Evolutionary conservation across 2,329 filamentous ascomycete species (phyloP).

Genomic region (Fusarium goolgardi): DNA sequence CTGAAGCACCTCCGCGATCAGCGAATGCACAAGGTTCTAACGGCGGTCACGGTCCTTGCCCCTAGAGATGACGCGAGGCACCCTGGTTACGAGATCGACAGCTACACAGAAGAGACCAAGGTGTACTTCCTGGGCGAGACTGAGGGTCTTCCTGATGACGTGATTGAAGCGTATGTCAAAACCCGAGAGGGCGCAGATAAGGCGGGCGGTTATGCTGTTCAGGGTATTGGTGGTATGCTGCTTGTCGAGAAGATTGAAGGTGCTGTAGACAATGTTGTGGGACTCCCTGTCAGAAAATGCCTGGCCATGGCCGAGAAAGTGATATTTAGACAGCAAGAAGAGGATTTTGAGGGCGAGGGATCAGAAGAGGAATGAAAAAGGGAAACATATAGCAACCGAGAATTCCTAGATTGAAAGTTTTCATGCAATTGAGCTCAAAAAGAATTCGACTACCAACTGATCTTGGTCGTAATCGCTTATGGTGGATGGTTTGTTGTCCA

Average conservation of each 20-base stretch:
- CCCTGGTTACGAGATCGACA: constrained; percentile 87
- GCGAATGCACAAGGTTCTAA: constrained; percentile 83
- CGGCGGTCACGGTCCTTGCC: constrained; percentile 84
- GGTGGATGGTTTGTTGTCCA: background rate
- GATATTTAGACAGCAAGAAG: constrained; percentile 78
- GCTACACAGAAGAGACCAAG: constrained; percentile 87
- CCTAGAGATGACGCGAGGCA: constrained; percentile 82
- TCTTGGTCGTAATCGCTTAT: background rate
- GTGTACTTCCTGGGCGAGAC: constrained; percentile 82
- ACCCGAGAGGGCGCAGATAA: constrained; percentile 96
- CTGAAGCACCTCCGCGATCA: constrained; percentile 83
- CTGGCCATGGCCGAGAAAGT: constrained; percentile 88
- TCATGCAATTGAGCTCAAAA: background rate
- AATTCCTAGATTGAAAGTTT: constrained; percentile 8
- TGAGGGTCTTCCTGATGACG: constrained; percentile 75
- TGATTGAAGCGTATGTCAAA: constrained; percentile 80
- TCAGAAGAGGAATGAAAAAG: constrained; percentile 53
- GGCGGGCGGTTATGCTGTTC: constrained; percentile 94
- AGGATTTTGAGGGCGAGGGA: constrained; percentile 63
- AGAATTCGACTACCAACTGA: background rate
- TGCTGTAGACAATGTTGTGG: constrained; percentile 92
- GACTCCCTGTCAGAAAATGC: constrained; percentile 82
- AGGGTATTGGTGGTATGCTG: constrained; percentile 87
- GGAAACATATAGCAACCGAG: background rate
- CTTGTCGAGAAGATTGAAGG: constrained; percentile 91